phyloP scores from a whole-genome alignment of 345 rosid genomes.

The Linum trigynum region DNA sequence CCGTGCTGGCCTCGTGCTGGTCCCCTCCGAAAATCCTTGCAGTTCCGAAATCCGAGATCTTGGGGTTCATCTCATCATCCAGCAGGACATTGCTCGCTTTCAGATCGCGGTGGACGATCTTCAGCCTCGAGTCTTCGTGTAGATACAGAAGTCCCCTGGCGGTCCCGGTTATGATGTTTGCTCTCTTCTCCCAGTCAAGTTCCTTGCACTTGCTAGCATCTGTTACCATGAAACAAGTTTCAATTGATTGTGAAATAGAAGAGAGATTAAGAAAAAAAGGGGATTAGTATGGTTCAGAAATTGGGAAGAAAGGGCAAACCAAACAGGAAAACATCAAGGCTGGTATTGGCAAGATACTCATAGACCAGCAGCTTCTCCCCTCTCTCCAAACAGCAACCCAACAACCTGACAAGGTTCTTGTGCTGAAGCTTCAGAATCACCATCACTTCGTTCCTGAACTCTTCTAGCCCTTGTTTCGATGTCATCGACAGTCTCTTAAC shows the following conservation, averaged over 20 bases:
- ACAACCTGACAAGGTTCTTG: neutral
- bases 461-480: slow-evolving; percentile 1
- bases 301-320: neutral
- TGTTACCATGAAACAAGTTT: too few relatives aligned
- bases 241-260: too few relatives aligned
- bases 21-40: neutral
- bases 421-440: neutral
- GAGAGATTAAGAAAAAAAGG: too few relatives aligned
- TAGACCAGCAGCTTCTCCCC: slow-evolving; percentile 2
- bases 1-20: neutral
- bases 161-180: neutral
- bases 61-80: neutral
- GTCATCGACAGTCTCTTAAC: neutral
- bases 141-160: neutral
- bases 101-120: neutral
- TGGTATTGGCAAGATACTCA: neutral
- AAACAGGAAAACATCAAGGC: neutral
- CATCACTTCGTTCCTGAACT: neutral
- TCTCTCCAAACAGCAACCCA: neutral
- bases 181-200: neutral
- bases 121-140: neutral
- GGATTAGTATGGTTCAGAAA: too few relatives aligned
- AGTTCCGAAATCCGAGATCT: slow-evolving; percentile 2
- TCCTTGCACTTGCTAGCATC: neutral
- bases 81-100: slow-evolving; percentile 2